Evolutionary conservation across 306 rosid genomes (phyloP).

Genomic region (Corylus heterophylla): DNA sequence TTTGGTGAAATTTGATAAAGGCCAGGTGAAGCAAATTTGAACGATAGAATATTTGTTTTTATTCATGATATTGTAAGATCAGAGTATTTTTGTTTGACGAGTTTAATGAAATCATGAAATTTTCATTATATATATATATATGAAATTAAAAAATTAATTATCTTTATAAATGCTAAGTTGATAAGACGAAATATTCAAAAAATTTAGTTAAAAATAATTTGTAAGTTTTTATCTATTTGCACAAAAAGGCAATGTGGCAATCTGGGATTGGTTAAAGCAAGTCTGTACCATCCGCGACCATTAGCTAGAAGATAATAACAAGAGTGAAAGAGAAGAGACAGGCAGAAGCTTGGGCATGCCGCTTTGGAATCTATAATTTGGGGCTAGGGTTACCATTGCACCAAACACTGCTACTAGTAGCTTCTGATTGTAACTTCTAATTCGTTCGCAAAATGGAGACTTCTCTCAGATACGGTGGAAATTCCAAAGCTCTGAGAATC

Average conservation of each 20-base stretch:
- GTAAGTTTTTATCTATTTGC: too few species aligned
- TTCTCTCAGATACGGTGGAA: conserved; percentile 68
- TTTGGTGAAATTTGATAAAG: too few species aligned
- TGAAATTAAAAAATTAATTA: too few species aligned
- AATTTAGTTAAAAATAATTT: not conserved
- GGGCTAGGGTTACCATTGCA: not conserved
- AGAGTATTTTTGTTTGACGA: too few species aligned
- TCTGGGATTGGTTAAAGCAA: not conserved
- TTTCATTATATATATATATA: too few species aligned
- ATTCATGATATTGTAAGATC: too few species aligned
- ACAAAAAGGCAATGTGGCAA: not conserved
- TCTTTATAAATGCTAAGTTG: too few species aligned
- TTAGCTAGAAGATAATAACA: not conserved
- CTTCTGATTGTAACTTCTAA: not conserved
- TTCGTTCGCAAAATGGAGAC: conserved; percentile 66
- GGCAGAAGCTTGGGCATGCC: too few species aligned
- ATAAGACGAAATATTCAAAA: not conserved
- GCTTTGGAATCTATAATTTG: conserved; percentile 25
- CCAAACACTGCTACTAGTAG: not conserved
- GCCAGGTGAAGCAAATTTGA: too few species aligned
- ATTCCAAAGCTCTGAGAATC: conserved; percentile 65
- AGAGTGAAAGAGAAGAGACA: not conserved
- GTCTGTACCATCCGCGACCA: not conserved
- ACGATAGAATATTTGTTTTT: too few species aligned
- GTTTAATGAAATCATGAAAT: too few species aligned